Percentiles rank a stretch among this genome's conserved stretches.
phyloP scores from a whole-genome alignment of 2,329 filamentous ascomycete species.

The Daldinia eschscholtzii region DNA sequence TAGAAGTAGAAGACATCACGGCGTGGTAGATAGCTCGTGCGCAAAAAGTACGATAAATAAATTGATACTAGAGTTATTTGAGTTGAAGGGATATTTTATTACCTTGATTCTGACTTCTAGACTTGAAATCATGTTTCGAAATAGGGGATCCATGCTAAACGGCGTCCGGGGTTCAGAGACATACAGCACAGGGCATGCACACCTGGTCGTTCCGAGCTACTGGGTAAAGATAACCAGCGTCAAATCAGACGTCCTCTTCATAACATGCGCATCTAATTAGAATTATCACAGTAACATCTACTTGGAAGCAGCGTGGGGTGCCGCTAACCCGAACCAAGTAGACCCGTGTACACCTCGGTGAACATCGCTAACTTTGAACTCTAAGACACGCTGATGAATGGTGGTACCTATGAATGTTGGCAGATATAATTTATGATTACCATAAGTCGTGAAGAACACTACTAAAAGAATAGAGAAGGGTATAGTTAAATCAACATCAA shows the following conservation, averaged over 20 bases:
- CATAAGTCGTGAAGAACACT: no score
- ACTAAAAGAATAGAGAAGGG: not conserved
- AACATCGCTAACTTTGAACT: conserved; percentile 1
- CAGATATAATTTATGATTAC: not conserved
- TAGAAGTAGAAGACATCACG: conserved; percentile 96
- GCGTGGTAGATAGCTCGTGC: conserved; percentile 75
- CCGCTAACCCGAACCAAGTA: conserved; percentile 8
- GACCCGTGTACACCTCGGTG: conserved; percentile 15
- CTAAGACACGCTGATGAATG: not conserved
- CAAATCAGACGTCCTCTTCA: conserved; percentile 26
- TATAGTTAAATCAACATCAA: not conserved
- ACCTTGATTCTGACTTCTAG: not conserved
- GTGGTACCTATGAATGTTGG: not conserved
- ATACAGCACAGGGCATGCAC: conserved; percentile 21
- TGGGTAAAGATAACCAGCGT: conserved; percentile 26
- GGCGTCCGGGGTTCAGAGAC: conserved; percentile 19
- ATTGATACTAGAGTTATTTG: conserved; percentile 4
- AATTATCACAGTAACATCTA: conserved; percentile 16
- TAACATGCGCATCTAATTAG: conserved; percentile 16
- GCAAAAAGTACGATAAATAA: conserved; percentile 4
- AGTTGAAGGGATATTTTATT: not conserved
- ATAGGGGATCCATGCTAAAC: conserved; percentile 19
- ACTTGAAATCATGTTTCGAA: conserved; percentile 7
- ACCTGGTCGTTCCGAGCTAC: conserved; percentile 21
- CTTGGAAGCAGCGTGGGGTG: conserved; percentile 22